Conservation (phyloP, 2,329 filamentous ascomycete species). For the Colletotrichum sp. region DNA sequence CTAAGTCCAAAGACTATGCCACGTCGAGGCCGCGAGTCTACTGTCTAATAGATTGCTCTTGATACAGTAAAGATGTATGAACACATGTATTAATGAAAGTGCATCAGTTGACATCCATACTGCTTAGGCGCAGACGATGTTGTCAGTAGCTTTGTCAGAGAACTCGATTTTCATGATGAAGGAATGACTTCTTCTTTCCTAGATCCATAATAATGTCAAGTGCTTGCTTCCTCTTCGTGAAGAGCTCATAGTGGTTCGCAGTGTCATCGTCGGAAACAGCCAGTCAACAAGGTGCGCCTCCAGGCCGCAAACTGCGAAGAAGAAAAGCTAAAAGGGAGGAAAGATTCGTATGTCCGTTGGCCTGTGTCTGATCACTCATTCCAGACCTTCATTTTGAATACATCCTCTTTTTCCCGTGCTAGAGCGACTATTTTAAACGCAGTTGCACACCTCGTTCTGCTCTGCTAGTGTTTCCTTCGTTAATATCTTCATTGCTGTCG, state of each 20-base stretch:
- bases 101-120: neutral
- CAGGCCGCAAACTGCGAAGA: too few species aligned
- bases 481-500: neutral
- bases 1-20: fast-evolving
- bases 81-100: neutral
- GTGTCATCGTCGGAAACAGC: too few species aligned
- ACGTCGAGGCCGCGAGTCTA: too few species aligned
- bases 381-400: neutral
- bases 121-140: neutral
- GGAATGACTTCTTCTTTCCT: neutral
- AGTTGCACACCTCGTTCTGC: fast-evolving
- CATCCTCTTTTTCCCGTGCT: neutral
- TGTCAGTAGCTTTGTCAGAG: neutral
- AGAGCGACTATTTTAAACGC: neutral
- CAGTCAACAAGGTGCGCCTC: too few species aligned
- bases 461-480: neutral
- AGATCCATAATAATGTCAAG: too few species aligned
- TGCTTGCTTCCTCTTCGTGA: too few species aligned
- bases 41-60: neutral
- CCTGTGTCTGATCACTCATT: neutral
- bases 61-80: neutral
- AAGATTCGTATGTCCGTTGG: neutral
- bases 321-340: too few species aligned
- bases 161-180: neutral
- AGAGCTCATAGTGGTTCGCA: too few species aligned